Conservation (phyloP, 495 filamentous ascomycete genomes). For the Geopyxis carbonaria region DNA sequence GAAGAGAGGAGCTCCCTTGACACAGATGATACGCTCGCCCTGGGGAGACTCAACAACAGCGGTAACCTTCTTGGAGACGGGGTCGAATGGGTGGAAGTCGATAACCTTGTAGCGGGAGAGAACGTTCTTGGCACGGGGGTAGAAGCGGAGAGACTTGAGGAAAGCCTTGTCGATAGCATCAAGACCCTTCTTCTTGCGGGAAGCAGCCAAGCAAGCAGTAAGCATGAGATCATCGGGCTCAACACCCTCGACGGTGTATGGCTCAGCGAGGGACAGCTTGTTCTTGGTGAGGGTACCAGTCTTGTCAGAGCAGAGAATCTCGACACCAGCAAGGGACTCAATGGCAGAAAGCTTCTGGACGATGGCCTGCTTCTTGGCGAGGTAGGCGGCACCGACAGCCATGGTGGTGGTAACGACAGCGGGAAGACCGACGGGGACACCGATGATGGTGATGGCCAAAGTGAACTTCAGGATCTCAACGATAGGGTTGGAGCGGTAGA, state of each 20-base stretch:
- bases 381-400: constrained; percentile 87
- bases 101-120: constrained; percentile 61
- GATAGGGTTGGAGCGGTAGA: constrained; percentile 68
- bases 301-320: constrained; percentile 96
- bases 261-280: constrained; percentile 71
- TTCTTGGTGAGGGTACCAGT: constrained; percentile 89
- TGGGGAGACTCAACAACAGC: constrained; percentile 66
- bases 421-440: constrained; percentile 89
- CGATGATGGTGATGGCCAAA: constrained; percentile 73
- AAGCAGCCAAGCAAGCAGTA: constrained; percentile 77
- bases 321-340: constrained; percentile 83
- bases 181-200: constrained; percentile 85
- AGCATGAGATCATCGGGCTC: constrained; percentile 74
- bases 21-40: constrained; percentile 67
- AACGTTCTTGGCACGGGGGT: constrained; percentile 58
- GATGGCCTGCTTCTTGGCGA: constrained; percentile 89
- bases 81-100: constrained; percentile 78
- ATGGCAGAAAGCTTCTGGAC: constrained; percentile 93
- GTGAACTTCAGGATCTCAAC: constrained; percentile 67
- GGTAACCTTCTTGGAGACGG: constrained; percentile 82
- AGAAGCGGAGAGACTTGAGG: constrained; percentile 62
- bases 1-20: constrained; percentile 79
- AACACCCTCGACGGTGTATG: constrained; percentile 63
- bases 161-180: constrained; percentile 93
- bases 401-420: constrained; percentile 92